phyloP scores from a whole-genome alignment of 768 basidiomycete species.

The Trametes cingulata region DNA sequence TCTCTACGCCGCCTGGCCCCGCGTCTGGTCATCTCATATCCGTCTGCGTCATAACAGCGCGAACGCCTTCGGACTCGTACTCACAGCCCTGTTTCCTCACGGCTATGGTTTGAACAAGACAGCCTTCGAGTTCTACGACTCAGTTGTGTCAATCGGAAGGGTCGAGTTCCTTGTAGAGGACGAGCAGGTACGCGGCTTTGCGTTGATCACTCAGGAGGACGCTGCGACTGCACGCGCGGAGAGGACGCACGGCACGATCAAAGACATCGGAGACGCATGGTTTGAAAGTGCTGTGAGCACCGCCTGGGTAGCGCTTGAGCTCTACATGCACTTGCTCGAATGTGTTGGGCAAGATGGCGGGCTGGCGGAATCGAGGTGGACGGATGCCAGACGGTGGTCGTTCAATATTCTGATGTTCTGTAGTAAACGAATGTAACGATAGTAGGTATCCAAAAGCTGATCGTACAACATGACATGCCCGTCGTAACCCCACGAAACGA shows the following conservation, averaged over 20 bases:
- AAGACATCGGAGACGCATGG: slow-evolving; percentile 18
- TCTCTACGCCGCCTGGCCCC: slow-evolving; percentile 16
- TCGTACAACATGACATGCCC: slow-evolving; percentile 1
- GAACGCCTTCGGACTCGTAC: slow-evolving; percentile 26
- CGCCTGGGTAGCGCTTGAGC: no score
- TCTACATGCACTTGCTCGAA: no score
- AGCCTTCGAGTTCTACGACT: slow-evolving; percentile 14
- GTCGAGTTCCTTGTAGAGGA: slow-evolving; percentile 13
- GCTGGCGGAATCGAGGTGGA: no score
- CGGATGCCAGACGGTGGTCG: no score
- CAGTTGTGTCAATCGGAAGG: neutral
- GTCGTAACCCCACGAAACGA: neutral
- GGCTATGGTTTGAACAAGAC: slow-evolving; percentile 35
- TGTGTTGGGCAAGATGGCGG: no score
- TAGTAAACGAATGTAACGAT: neutral
- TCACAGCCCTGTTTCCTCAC: slow-evolving; percentile 34
- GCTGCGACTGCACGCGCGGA: slow-evolving; percentile 7
- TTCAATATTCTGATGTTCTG: no score
- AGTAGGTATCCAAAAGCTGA: neutral
- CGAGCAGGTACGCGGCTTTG: slow-evolving; percentile 17
- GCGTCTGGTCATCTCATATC: slow-evolving; percentile 37
- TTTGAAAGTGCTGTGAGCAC: no score
- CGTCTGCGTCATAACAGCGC: slow-evolving; percentile 26
- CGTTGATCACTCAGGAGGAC: slow-evolving; percentile 12
- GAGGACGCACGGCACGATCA: neutral